Conservation (phyloP, 495 filamentous ascomycete species). For the Hypoxylon fuscum region DNA sequence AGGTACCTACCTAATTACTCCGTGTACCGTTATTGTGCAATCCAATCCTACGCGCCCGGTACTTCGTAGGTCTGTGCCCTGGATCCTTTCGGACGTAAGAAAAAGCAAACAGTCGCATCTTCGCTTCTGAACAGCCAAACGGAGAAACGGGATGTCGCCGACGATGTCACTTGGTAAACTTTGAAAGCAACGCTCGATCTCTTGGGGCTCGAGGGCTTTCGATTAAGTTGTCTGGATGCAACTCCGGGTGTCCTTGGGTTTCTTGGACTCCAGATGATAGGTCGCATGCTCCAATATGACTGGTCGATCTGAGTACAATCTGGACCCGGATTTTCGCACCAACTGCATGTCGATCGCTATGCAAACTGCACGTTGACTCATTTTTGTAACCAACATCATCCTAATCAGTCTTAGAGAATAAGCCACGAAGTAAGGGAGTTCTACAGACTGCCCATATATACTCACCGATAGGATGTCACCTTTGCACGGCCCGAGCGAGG, state of each 20-base stretch:
- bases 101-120: neutral
- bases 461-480: neutral
- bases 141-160: constrained; percentile 4
- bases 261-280: neutral
- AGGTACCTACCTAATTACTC: too few relatives aligned
- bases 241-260: neutral
- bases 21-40: too few relatives aligned
- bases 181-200: neutral
- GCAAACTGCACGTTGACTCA: constrained; percentile 1
- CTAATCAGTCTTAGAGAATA: neutral
- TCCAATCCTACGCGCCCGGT: constrained; percentile 4
- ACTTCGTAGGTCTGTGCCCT: neutral
- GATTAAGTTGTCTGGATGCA: neutral
- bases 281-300: constrained; percentile 5
- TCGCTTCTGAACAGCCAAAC: neutral
- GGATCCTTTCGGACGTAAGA: neutral
- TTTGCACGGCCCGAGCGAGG: neutral
- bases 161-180: constrained; percentile 17
- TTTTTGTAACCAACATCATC: constrained; percentile 21
- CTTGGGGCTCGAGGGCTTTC: too few relatives aligned
- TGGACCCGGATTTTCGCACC: neutral
- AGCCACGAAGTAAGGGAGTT: constrained; percentile 8
- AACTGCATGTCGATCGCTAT: constrained; percentile 2
- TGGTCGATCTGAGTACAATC: constrained; percentile 2
- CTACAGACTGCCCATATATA: constrained; percentile 5